Conservation (phyloP, 1,139 yeast species). For the Candida sanyaensis region DNA sequence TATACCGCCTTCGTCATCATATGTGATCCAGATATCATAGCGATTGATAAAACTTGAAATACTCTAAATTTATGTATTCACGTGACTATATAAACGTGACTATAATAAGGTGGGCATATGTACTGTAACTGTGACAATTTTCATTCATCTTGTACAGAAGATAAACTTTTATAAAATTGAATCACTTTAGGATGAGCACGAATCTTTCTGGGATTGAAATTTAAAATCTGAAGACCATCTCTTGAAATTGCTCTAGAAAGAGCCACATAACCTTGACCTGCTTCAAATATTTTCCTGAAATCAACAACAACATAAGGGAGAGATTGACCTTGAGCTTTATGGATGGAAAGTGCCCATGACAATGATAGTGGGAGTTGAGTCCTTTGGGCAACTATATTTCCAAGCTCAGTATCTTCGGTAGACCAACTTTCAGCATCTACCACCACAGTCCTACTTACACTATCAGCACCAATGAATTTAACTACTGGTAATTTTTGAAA, state of each 20-base stretch:
- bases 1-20: too few relatives aligned
- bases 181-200: conserved; percentile 64
- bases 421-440: conserved; percentile 49
- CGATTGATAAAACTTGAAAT: too few relatives aligned
- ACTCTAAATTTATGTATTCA: too few relatives aligned
- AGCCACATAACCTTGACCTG: conserved; percentile 96
- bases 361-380: conserved; percentile 78
- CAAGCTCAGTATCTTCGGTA: conserved; percentile 37
- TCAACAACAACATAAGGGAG: conserved; percentile 82
- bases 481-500: conserved; percentile 67
- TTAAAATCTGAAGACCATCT: conserved; percentile 74
- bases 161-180: conserved; percentile 52
- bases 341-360: conserved; percentile 96
- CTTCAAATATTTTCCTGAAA: conserved; percentile 74
- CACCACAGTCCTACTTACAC: conserved; percentile 50
- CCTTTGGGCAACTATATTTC: conserved; percentile 30
- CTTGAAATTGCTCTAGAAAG: conserved; percentile 82
- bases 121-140: too few relatives aligned
- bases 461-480: conserved; percentile 45
- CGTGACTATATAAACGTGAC: too few relatives aligned
- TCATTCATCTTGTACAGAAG: neutral
- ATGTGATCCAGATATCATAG: too few relatives aligned
- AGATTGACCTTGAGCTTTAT: conserved; percentile 96
- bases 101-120: too few relatives aligned
- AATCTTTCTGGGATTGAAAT: conserved; percentile 61